phyloP scores from a whole-genome alignment of 2,329 filamentous ascomycete genomes.

The Epichloe hybrida region DNA sequence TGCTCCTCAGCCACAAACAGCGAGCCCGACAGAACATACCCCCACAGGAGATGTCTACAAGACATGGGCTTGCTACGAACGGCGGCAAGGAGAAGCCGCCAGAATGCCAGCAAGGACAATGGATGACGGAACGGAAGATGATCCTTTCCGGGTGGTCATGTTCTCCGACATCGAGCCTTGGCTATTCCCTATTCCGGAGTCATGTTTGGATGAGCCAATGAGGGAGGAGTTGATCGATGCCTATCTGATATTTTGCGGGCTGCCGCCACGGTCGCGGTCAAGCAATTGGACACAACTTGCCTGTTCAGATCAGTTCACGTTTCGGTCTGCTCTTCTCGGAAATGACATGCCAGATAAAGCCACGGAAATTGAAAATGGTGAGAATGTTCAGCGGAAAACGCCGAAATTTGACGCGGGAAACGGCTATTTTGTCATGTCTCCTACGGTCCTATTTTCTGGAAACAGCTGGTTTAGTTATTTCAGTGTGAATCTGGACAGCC shows the following conservation, averaged over 20 bases:
- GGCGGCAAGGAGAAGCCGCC: conserved; percentile 30
- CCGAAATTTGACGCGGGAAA: conserved; percentile 20
- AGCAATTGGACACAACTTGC: conserved; percentile 18
- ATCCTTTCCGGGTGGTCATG: conserved; percentile 71
- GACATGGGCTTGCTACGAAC: conserved; percentile 42
- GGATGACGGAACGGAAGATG: conserved; percentile 63
- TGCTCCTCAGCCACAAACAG: conserved; percentile 23
- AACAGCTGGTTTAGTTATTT: conserved; percentile 32
- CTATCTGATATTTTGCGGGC: conserved; percentile 53
- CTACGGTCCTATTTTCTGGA: conserved; percentile 40
- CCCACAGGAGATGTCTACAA: conserved; percentile 32
- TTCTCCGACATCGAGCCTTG: conserved; percentile 60
- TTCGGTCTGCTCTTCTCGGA: background rate
- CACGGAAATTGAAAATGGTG: background rate
- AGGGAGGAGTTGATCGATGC: conserved; percentile 46
- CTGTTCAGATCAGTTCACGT: conserved; percentile 18
- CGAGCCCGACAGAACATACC: background rate
- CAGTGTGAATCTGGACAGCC: conserved; percentile 11
- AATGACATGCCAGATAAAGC: conserved; percentile 1
- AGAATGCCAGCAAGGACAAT: conserved; percentile 56
- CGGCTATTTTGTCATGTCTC: conserved; percentile 20
- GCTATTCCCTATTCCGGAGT: conserved; percentile 37
- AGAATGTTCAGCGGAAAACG: conserved; percentile 10
- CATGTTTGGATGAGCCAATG: conserved; percentile 18
- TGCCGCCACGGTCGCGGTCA: conserved; percentile 36